phyloP scores from a whole-genome alignment of 2,329 filamentous ascomycete genomes.

The Myotisia sp. region DNA sequence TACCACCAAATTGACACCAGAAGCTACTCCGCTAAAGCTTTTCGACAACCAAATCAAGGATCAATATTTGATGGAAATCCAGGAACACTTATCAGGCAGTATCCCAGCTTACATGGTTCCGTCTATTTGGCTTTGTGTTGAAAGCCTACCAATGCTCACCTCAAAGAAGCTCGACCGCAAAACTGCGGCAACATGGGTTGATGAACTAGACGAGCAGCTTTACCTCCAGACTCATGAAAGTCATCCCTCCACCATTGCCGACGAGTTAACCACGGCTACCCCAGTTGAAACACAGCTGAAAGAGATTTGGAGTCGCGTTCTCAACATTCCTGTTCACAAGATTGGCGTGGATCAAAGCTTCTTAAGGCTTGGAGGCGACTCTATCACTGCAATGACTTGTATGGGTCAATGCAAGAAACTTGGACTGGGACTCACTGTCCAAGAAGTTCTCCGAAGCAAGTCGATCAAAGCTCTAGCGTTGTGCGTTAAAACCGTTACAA shows the following conservation, averaged over 20 bases:
- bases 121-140: conserved; percentile 32
- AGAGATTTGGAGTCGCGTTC: conserved; percentile 25
- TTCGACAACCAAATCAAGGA: conserved; percentile 14
- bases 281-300: conserved; percentile 20
- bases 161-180: conserved; percentile 36
- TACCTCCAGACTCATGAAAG: conserved; percentile 11
- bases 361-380: conserved; percentile 35
- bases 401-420: conserved; percentile 34
- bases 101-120: conserved; percentile 38
- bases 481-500: conserved; percentile 19
- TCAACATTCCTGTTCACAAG: conserved; percentile 23
- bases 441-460: conserved; percentile 35
- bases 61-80: conserved; percentile 16
- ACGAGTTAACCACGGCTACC: conserved; percentile 9
- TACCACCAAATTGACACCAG: neutral
- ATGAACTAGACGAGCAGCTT: conserved; percentile 18
- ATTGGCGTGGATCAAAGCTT: conserved; percentile 28
- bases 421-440: conserved; percentile 33
- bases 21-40: conserved; percentile 16
- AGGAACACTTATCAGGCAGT: conserved; percentile 17
- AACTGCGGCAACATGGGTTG: conserved; percentile 23
- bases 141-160: conserved; percentile 29
- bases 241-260: neutral
- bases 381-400: conserved; percentile 38
- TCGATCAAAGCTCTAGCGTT: conserved; percentile 29